Conservation (phyloP, 1,139 yeast genomes). For the Meyerozyma carpophila region DNA sequence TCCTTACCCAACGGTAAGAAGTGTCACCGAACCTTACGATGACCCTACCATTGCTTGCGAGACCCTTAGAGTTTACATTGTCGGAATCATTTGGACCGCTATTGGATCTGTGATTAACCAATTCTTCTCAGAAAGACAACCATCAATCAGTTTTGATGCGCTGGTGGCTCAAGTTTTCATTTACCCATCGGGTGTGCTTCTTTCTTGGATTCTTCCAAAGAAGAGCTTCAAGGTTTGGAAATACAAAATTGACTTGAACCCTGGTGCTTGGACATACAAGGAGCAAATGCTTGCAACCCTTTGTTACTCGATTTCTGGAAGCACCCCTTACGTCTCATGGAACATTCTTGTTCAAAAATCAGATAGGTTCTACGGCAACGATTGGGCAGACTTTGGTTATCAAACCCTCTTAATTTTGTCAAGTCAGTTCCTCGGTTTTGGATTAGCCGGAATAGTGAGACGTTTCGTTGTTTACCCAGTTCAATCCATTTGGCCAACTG, state of each 20-base stretch:
- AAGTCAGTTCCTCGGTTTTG: slow-evolving; percentile 57
- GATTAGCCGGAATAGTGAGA: slow-evolving; percentile 58
- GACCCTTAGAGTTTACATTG: slow-evolving; percentile 50
- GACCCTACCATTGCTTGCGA: slow-evolving; percentile 47
- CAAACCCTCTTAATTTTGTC: slow-evolving; percentile 46
- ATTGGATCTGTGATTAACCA: slow-evolving; percentile 54
- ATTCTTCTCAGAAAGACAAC: slow-evolving; percentile 53
- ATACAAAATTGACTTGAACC: slow-evolving; percentile 38
- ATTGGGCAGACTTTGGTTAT: slow-evolving; percentile 39
- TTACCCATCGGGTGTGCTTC: slow-evolving; percentile 49
- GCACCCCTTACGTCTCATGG: slow-evolving; percentile 36
- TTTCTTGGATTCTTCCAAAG: slow-evolving; percentile 39
- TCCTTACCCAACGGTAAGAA: slow-evolving; percentile 62
- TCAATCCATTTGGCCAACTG: slow-evolving; percentile 53
- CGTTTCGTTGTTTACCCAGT: slow-evolving; percentile 51
- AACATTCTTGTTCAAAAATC: slow-evolving; percentile 43
- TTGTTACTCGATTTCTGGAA: slow-evolving; percentile 36
- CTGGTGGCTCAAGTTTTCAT: slow-evolving; percentile 51
- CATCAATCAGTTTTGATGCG: slow-evolving; percentile 40
- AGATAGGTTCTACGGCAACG: slow-evolving; percentile 29
- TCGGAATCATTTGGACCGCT: slow-evolving; percentile 53
- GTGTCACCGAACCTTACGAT: slow-evolving; percentile 50
- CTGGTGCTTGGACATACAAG: slow-evolving; percentile 62
- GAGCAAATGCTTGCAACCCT: slow-evolving; percentile 63
- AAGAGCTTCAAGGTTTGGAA: slow-evolving; percentile 36